Base-by-base conservation (phyloP, 352 stramenopile species). In the Phytophthora colocasiae region DNA sequence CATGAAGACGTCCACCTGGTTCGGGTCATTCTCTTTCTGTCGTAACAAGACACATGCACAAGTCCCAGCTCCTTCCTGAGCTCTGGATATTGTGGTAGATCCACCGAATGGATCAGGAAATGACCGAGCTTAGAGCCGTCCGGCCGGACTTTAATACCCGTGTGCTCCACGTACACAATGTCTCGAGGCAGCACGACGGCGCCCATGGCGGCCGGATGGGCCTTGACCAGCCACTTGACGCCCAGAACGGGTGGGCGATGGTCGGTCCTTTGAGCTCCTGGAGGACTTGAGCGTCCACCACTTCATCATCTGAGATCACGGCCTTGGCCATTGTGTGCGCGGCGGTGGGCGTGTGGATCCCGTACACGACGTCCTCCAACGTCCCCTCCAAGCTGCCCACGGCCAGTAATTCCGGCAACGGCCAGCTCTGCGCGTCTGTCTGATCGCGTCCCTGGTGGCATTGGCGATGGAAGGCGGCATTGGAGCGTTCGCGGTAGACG, bases 361-460 rank as follows among this genome's bases (percentile, higher is more conserved):
- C 78, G 59, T 89, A 91, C 56, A 91, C 67, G 39, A 88, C 58
- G 63, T 91, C 80, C 40, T 83, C 72, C 52, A 83, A 51, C 32
- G 34, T 66, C 36, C 75, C 75, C 6, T 71, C 64, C 3, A 81
- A 49, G 14, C 19, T 70, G n/a, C 75, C 75, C 12, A 77, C 55
- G 3, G 47, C 68, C 11, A 78, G 48, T 26, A 82, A 44, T 49
- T 70, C 51, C 7, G 69, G 75, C 34, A 81, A 50, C 11, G 58
- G 63, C 67, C 67, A 75, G 40, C 62, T 34, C 11, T 72, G 31
- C 31, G 31, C 58, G 8, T 68, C 59, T n/a, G 29, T 47, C 41
- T 50, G 46, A 31, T 36, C 31, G 31, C 29, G 6, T 34, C 29
- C 29, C 29, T 34, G 50, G 63, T 71, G 63, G 48, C 56, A 71